A percentile compares a stretch with the other conserved stretches of the same genome.
Conservation (phyloP, 1,284 basidiomycete genomes). For the Sporisorium iseilematis-ciliati region DNA sequence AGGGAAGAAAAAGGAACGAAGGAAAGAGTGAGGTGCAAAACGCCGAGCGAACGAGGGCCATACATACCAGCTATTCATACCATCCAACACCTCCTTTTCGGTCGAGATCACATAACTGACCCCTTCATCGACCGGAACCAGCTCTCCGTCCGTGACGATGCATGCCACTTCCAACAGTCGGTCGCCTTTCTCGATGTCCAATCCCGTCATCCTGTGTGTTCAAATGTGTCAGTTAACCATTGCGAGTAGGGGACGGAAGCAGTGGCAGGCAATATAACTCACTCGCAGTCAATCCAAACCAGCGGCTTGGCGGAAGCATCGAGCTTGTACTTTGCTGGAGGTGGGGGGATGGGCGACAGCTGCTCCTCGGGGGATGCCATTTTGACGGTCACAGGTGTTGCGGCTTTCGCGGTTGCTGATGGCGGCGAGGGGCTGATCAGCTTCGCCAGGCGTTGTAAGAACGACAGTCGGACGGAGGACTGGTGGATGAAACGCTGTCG, state of each 20-base stretch:
- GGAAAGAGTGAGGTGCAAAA: not conserved
- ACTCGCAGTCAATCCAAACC: slow-evolving; percentile 88
- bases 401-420: not conserved
- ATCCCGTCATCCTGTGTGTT: slow-evolving; percentile 81
- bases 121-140: slow-evolving; percentile 80
- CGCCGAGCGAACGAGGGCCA: not conserved
- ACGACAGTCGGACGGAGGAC: not conserved
- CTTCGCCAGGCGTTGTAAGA: not conserved
- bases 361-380: not conserved
- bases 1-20: not conserved
- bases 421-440: not conserved
- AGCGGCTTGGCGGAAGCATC: slow-evolving; percentile 76
- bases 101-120: slow-evolving; percentile 79
- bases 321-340: slow-evolving; percentile 40
- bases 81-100: slow-evolving; percentile 76
- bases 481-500: not conserved
- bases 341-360: slow-evolving; percentile 55
- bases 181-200: slow-evolving; percentile 75
- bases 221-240: no score
- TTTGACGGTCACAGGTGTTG: no score
- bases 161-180: slow-evolving; percentile 82
- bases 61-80: slow-evolving; percentile 63
- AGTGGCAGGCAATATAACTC: no score
- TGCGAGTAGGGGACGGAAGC: no score
- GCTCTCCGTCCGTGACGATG: slow-evolving; percentile 82